Evolutionary conservation across 495 filamentous ascomycete species (phyloP).

Genomic region (Aspergillus bridgeri): DNA sequence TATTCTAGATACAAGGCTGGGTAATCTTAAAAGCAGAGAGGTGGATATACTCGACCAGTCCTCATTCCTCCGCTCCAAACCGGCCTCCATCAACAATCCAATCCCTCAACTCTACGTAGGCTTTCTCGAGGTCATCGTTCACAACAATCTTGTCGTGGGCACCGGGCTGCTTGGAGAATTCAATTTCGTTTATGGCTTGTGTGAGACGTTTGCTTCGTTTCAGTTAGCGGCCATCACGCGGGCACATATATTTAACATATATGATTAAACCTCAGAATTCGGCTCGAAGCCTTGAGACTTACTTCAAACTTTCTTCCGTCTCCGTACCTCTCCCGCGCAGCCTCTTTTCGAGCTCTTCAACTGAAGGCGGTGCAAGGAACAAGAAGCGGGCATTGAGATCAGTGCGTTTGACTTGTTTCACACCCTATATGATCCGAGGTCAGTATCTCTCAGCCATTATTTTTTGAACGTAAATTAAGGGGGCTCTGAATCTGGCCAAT

Average conservation of each 20-base stretch:
- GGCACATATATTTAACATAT: neutral
- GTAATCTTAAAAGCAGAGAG: neutral
- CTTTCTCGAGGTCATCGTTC: slow-evolving; percentile 83
- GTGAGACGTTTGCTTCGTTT: slow-evolving; percentile 55
- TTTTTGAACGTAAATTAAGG: neutral
- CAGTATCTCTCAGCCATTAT: neutral
- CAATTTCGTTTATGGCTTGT: slow-evolving; percentile 80
- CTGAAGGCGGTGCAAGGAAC: slow-evolving; percentile 77
- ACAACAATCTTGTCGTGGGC: slow-evolving; percentile 83
- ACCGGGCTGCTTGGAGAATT: slow-evolving; percentile 67
- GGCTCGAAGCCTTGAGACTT: neutral
- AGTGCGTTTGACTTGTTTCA: slow-evolving; percentile 86
- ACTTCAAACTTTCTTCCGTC: slow-evolving; percentile 65
- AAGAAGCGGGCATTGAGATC: slow-evolving; percentile 75
- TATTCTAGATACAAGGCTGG: neutral
- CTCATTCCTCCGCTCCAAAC: slow-evolving; percentile 33
- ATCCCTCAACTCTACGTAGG: slow-evolving; percentile 49
- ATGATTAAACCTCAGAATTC: neutral
- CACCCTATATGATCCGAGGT: slow-evolving; percentile 59
- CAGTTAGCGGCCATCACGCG: neutral
- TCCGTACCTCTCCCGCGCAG: slow-evolving; percentile 84
- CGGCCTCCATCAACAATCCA: slow-evolving; percentile 54
- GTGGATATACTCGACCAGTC: neutral
- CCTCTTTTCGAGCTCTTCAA: slow-evolving; percentile 70
- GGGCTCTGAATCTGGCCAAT: slow-evolving; percentile 58